phyloP scores from a whole-genome alignment of 768 basidiomycete species.

The Kwoniella sp. region DNA sequence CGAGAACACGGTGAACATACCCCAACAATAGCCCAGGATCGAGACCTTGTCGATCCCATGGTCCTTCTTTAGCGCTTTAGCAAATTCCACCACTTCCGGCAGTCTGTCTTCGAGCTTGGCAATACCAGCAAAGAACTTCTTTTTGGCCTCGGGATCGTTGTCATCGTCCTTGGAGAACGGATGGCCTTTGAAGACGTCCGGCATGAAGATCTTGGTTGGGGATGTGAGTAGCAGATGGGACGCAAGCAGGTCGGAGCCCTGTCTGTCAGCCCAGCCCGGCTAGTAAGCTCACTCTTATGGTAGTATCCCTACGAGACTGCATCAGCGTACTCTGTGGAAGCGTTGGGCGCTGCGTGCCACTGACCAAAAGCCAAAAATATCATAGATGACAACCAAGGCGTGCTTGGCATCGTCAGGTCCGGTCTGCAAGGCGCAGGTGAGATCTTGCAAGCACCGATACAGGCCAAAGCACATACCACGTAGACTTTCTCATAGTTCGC shows the following conservation, averaged over 20 bases:
- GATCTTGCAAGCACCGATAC: not conserved
- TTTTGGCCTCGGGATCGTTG: constrained; percentile 55
- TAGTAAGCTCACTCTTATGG: constrained; percentile 15
- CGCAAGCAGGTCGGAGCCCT: constrained; percentile 64
- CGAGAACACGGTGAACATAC: constrained; percentile 24
- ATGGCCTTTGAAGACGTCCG: constrained; percentile 61
- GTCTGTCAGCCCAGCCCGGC: constrained; percentile 22
- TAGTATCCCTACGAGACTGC: constrained; percentile 30
- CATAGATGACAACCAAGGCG: constrained; percentile 60
- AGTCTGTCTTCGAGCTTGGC: constrained; percentile 52
- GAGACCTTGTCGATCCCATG: constrained; percentile 54
- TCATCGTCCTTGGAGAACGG: constrained; percentile 60
- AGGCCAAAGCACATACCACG: constrained; percentile 18
- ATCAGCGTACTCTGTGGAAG: not conserved
- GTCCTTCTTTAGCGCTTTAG: constrained; percentile 51
- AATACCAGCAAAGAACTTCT: constrained; percentile 59
- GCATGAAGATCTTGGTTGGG: constrained; percentile 60
- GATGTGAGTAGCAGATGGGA: constrained; percentile 49
- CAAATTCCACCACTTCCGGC: constrained; percentile 59
- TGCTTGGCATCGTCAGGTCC: constrained; percentile 56
- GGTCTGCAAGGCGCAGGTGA: constrained; percentile 26
- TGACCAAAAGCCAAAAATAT: constrained; percentile 64
- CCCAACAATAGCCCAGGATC: constrained; percentile 53
- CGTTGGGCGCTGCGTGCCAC: not conserved
- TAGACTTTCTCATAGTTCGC: constrained; percentile 40